These are phyloP conservation scores for Mycena rosella DNA, from an alignment of 768 basidiomycete species.

Conservation along the genomic window DNA sequence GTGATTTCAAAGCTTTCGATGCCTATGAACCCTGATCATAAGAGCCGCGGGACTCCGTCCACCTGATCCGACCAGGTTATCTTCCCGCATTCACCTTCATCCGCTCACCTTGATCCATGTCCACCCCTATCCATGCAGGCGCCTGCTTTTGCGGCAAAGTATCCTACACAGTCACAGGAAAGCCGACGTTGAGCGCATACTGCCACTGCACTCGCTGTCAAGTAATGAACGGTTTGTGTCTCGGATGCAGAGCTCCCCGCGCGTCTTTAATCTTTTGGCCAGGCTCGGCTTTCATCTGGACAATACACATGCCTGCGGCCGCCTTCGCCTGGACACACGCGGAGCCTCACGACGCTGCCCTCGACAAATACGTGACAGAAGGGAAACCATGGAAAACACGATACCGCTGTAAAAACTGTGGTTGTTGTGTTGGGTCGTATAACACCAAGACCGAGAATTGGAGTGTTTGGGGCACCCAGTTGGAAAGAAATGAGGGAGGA, in stretches of 20 bases:
- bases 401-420: slow-evolving; percentile 73
- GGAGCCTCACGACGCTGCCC: slow-evolving; percentile 46
- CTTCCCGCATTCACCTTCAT: no score
- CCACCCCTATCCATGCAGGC: slow-evolving; percentile 52
- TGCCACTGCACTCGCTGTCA: slow-evolving; percentile 83
- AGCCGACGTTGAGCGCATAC: slow-evolving; percentile 68
- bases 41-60: slow-evolving; percentile 12
- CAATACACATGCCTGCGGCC: slow-evolving; percentile 64
- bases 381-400: slow-evolving; percentile 72
- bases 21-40: neutral
- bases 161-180: slow-evolving; percentile 60
- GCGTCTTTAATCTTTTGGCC: no score
- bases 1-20: neutral
- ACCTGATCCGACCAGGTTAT: slow-evolving; percentile 16
- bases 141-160: slow-evolving; percentile 71
- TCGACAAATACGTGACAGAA: slow-evolving; percentile 63
- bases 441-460: slow-evolving; percentile 62
- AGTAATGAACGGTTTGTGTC: slow-evolving; percentile 61
- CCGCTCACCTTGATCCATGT: slow-evolving; percentile 20
- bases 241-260: neutral
- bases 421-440: slow-evolving; percentile 63
- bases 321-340: slow-evolving; percentile 69
- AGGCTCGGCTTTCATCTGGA: slow-evolving; percentile 75
- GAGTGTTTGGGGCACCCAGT: slow-evolving; percentile 70
- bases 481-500: slow-evolving; percentile 63